phyloP scores from a whole-genome alignment of 257 asterid species.

The Ophiorrhiza pumila region DNA sequence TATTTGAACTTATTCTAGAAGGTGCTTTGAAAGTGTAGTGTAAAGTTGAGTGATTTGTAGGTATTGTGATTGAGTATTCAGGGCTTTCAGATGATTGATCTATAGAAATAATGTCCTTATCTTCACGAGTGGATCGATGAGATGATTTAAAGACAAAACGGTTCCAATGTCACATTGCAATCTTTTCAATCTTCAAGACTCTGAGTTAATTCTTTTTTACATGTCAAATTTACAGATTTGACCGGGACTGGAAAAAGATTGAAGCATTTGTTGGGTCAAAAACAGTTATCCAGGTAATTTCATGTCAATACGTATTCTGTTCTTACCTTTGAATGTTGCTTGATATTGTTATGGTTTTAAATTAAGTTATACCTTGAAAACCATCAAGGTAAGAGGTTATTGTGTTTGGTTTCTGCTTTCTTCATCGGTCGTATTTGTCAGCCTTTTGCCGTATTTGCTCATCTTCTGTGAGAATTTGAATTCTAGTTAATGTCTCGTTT shows the following conservation, averaged over 20 bases:
- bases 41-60: not conserved
- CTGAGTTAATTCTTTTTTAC: not conserved
- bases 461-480: not conserved
- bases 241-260: conserved; percentile 90
- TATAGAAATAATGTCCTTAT: not conserved
- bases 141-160: not conserved
- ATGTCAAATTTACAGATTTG: conserved; percentile 52
- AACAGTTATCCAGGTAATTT: conserved; percentile 71
- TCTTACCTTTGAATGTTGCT: not conserved
- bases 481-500: not conserved
- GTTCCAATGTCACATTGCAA: not conserved
- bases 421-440: not conserved
- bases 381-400: too few relatives aligned
- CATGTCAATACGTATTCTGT: not conserved
- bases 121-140: not conserved
- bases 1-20: not conserved
- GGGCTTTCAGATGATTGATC: not conserved
- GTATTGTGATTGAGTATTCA: not conserved
- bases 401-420: not conserved
- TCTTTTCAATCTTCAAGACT: not conserved
- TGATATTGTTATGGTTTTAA: not conserved
- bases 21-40: not conserved
- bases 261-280: conserved; percentile 82
- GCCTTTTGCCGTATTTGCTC: not conserved
- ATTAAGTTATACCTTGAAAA: not conserved